These are phyloP conservation scores for Helichrysum umbraculigerum DNA, from an alignment of 129 eudicot species.

Conservation along the genomic window DNA sequence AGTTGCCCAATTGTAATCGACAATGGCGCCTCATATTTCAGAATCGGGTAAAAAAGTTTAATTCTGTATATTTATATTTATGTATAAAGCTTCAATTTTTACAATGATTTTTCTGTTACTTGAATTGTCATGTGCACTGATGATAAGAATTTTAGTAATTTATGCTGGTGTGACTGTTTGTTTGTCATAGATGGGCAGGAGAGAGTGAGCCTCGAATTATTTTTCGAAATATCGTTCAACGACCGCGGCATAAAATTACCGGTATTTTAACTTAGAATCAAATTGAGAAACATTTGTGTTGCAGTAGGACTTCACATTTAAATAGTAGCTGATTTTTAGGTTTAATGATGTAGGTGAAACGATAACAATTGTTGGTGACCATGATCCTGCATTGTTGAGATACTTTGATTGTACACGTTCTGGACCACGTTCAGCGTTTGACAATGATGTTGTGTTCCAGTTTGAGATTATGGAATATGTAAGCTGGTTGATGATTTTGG, in stretches of 20 bases:
- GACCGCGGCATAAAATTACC: conserved; percentile 91
- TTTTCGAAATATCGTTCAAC: conserved; percentile 88
- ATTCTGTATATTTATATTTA: background rate
- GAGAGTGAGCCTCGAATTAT: conserved; percentile 88
- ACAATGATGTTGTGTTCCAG: conserved; percentile 81
- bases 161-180: conserved; percentile 12
- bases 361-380: conserved; percentile 89
- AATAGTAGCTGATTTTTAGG: background rate
- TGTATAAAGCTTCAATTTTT: background rate
- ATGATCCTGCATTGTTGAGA: conserved; percentile 71
- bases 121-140: conserved; percentile 14
- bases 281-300: background rate
- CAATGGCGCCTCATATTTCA: conserved; percentile 95
- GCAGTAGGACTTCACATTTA: background rate
- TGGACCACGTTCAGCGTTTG: conserved; percentile 98
- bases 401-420: conserved; percentile 95
- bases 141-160: background rate
- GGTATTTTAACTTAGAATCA: conserved; percentile 36
- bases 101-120: background rate
- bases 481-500: conserved; percentile 33
- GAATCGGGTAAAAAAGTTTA: conserved; percentile 62
- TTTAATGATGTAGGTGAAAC: conserved; percentile 76
- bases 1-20: conserved; percentile 82
- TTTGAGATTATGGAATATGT: conserved; percentile 99
- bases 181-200: conserved; percentile 87